A percentile compares a stretch with the other conserved stretches of the same genome.
Conservation (phyloP, 148 eudicot genomes). For the Diospyros kaki region DNA sequence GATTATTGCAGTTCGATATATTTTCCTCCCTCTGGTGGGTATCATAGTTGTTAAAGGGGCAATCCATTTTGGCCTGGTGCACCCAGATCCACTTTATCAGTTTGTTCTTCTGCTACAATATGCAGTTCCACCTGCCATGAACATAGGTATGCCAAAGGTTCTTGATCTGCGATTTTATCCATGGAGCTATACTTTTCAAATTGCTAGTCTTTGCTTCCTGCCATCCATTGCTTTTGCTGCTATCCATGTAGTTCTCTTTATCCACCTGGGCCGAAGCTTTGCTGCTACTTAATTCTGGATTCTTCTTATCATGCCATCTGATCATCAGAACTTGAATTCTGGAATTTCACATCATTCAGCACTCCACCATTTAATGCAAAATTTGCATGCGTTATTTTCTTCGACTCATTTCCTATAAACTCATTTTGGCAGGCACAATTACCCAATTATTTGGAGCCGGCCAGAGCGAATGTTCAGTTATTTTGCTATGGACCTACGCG, state of each 20-base stretch:
- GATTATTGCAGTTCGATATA: slow-evolving; percentile 39
- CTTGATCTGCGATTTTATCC: background rate
- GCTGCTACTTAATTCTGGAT: no score
- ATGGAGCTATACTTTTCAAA: background rate
- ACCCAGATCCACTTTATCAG: slow-evolving; percentile 44
- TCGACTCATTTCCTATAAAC: no score
- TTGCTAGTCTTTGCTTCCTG: no score
- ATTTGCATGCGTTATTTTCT: no score
- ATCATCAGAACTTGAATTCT: no score
- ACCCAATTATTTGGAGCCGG: slow-evolving; percentile 29
- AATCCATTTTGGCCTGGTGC: slow-evolving; percentile 34
- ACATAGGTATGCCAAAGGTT: slow-evolving; percentile 35
- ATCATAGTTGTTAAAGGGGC: slow-evolving; percentile 45
- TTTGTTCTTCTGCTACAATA: slow-evolving; percentile 67
- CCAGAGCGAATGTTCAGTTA: slow-evolving; percentile 24
- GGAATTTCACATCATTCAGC: no score
- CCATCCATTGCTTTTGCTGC: no score
- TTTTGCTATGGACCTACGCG: slow-evolving; percentile 28
- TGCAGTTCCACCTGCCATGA: slow-evolving; percentile 78
- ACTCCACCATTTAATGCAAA: no score
- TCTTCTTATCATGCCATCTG: no score
- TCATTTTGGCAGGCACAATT: slow-evolving; percentile 20
- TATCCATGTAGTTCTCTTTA: no score
- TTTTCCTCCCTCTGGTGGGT: slow-evolving; percentile 52
- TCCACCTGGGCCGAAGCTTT: no score